A percentile compares a stretch with the other conserved stretches of the same genome.
These are phyloP conservation scores for Phanerodontia chrysosporium DNA, from an alignment of 768 basidiomycete genomes.

Conservation along the genomic window DNA sequence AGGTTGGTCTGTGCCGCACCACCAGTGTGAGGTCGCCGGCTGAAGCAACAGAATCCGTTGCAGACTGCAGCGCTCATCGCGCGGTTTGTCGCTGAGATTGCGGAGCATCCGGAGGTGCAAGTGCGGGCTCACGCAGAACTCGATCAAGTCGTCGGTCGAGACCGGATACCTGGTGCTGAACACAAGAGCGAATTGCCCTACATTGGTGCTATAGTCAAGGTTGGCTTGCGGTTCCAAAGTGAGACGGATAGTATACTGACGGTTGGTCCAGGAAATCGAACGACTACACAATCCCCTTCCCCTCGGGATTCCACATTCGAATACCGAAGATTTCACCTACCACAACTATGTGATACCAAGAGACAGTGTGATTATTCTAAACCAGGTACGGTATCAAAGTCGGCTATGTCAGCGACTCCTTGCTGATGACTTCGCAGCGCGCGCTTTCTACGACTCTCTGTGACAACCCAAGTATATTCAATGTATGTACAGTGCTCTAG, in stretches of 20 bases:
- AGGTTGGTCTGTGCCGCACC: not conserved
- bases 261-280: conserved; percentile 12
- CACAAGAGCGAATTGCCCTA: conserved; percentile 24
- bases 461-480: not conserved
- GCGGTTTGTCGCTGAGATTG: conserved; percentile 20
- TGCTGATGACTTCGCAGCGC: too few species aligned
- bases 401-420: too few species aligned
- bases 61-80: conserved; percentile 32
- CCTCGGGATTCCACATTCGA: conserved; percentile 24
- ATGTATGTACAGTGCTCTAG: not conserved
- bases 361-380: not conserved
- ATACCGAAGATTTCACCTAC: conserved; percentile 11
- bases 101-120: conserved; percentile 5
- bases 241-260: too few species aligned
- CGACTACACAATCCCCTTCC: conserved; percentile 23
- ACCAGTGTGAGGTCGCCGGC: too few species aligned
- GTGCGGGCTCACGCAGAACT: conserved; percentile 23
- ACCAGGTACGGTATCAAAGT: too few species aligned
- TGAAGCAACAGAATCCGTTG: not conserved
- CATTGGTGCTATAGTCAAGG: conserved; percentile 25
- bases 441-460: not conserved
- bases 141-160: conserved; percentile 19
- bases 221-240: too few species aligned
- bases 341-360: not conserved
- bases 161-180: conserved; percentile 17